Evolutionary conservation across 2,329 filamentous ascomycete genomes (phyloP), one percentile per base, ranked within the genome.

Genomic region (Hypoxylon sp.): DNA sequence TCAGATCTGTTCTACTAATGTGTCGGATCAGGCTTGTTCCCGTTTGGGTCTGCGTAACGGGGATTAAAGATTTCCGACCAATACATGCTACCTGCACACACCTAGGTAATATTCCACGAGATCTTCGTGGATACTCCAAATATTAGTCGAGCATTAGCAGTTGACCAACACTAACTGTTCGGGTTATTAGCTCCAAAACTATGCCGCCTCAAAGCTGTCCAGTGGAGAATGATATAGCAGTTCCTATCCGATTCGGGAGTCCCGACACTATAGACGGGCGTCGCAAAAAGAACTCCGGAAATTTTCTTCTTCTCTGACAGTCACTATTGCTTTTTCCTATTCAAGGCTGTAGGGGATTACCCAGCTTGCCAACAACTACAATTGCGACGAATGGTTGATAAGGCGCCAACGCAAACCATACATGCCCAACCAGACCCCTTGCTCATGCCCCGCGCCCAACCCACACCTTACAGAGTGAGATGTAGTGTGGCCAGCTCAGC

Each of bases 231-330:
- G 25, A 37, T 29, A 36, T 29, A 30, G 9, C 16, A 26, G 7
- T 8, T 30, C 30, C 23, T 19, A n/a, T 15, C 37, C 31, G 7
- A 19, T 12, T 42, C 13, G 16, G 17, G 15, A 17, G 20, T 25
- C 27, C n/a, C 38, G n/a, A 19, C 46, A 31, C 25, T 19, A 31
- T 17, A 37, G 17, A 26, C 38, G 46, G 46, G 46, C 46, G 46
- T 25, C 19, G 27, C 16, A n/a, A n/a, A n/a, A n/a, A n/a, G n/a
- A n/a, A n/a, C n/a, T n/a, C n/a, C n/a, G n/a, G n/a, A n/a, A n/a
- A 29, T 36, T 27, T 3, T 25, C 21, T 27, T 40, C 29, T 40
- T 15, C 17, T n/a, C 11, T 17, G 13, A 9, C 8, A 23, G 25
- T 4, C 36, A 8, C 23, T 21, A 9, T 16, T 23, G 21, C 9